Evolutionary conservation across 179 eudicot species (phyloP).

Genomic region (Monotropa hypopitys): DNA sequence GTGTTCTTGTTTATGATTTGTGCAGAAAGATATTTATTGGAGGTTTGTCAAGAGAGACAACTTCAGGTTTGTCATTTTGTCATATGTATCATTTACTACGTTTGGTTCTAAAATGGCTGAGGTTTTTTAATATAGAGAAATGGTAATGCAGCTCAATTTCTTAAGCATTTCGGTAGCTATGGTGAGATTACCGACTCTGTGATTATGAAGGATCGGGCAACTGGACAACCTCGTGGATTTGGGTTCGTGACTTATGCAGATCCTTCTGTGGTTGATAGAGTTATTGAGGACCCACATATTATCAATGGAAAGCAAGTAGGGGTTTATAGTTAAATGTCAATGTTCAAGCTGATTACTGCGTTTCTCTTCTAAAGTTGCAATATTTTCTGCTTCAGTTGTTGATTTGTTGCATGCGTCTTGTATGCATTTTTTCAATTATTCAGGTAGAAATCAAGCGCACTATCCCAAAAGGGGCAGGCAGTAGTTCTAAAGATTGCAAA

Average conservation of each 20-base stretch:
- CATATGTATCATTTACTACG: constrained; percentile 5
- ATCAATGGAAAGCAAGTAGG: constrained; percentile 42
- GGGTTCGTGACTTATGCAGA: constrained; percentile 48
- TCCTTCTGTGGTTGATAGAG: constrained; percentile 34
- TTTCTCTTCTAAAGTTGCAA: neutral
- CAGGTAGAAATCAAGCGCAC: constrained; percentile 56
- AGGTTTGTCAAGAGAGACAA: constrained; percentile 76
- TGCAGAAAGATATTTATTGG: constrained; percentile 74
- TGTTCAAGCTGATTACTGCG: neutral
- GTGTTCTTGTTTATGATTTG: constrained; percentile 18
- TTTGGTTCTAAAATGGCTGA: neutral
- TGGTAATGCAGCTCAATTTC: constrained; percentile 46
- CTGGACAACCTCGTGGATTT: constrained; percentile 45
- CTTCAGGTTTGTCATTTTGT: constrained; percentile 47
- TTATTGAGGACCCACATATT: constrained; percentile 35
- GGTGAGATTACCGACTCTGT: constrained; percentile 47
- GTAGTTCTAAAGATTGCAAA: constrained; percentile 40
- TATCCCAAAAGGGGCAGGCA: constrained; percentile 45
- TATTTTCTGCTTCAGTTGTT: neutral
- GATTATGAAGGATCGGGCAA: constrained; percentile 39
- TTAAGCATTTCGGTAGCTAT: constrained; percentile 35
- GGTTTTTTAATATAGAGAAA: neutral
- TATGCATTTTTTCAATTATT: neutral
- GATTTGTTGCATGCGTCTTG: neutral
- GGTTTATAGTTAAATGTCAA: constrained; percentile 1